Base-by-base conservation (phyloP, 2,329 filamentous ascomycete genomes). In the Fusarium equiseti region DNA sequence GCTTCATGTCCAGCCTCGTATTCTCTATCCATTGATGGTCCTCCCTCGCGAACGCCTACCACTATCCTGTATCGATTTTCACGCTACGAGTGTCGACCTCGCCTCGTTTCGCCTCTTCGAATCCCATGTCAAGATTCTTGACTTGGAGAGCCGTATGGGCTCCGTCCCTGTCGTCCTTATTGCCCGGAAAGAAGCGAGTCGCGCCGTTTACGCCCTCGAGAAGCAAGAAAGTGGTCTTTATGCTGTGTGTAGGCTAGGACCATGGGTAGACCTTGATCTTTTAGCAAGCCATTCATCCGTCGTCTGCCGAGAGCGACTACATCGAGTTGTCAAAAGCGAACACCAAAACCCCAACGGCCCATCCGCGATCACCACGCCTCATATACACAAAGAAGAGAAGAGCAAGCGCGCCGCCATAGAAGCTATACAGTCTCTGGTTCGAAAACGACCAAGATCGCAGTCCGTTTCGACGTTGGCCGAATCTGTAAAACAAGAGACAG, bases 221-320 rank as follows among this genome's bases (percentile, higher is more conserved):
- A 85, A 88, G 26, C 88, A 92, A 38, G 82, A 84, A 18, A 79
- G 81, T 49, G 86, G 86, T 1, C 82, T 91, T 6, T 95, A 92
- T 77, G 87, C 88, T 13, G 77, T 93, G 27, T 94, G 90, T 78
- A 90, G 87, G 73, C 81, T 96, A 45, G 90, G 88, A 3, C 79
- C 82, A 22, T 93, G 91, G 90, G 84, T 92, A 24, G 86, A 90
- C 66, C 76, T 91, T 54, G 83, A 86, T 38, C 80, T 83, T 9
- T 81, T 94, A 29, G 80, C 80, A 26, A 77, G 79, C 13, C 78
- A 83, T 42, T 87, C 88, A 42, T 87, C 86, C 0, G 78, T 76
- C 6, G 52, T 79, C 29, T 79, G 73, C 46, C 73, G 66, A 26
- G 75, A 81, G 13, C 79, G 80, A 13, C 57, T 82, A 10, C 64